phyloP scores from a whole-genome alignment of 2,329 filamentous ascomycete genomes.

The Penicillium nordicum region DNA sequence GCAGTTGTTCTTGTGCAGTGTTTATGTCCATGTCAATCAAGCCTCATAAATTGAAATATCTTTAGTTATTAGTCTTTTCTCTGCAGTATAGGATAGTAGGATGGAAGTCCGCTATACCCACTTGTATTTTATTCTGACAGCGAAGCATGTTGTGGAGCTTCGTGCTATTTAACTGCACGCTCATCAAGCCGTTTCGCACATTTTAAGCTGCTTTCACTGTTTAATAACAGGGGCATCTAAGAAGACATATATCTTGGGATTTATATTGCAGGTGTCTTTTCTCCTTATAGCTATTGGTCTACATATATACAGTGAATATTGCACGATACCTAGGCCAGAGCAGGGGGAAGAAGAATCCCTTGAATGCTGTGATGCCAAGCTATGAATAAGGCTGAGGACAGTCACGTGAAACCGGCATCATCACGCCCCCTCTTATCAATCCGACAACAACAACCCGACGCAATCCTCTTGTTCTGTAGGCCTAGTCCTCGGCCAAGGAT shows the following conservation, averaged over 20 bases:
- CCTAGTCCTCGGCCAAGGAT: slow-evolving; percentile 20
- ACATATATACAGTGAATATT: no score
- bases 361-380: slow-evolving; percentile 5
- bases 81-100: neutral
- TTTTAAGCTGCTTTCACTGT: no score
- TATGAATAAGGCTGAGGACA: slow-evolving; percentile 14
- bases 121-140: neutral
- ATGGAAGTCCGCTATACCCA: neutral
- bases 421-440: slow-evolving; percentile 24
- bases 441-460: slow-evolving; percentile 19
- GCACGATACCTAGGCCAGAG: neutral
- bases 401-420: slow-evolving; percentile 20
- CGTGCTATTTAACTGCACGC: neutral
- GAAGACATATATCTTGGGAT: no score
- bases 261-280: no score
- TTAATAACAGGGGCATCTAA: no score
- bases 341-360: neutral
- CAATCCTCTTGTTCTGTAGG: slow-evolving; percentile 17
- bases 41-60: neutral
- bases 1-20: neutral
- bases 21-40: neutral
- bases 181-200: no score
- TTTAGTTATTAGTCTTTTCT: neutral
- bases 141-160: neutral
- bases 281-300: no score